A percentile compares a stretch with the other conserved stretches of the same genome.
phyloP scores from a whole-genome alignment of 345 rosid genomes.

The Raphanus sativus region DNA sequence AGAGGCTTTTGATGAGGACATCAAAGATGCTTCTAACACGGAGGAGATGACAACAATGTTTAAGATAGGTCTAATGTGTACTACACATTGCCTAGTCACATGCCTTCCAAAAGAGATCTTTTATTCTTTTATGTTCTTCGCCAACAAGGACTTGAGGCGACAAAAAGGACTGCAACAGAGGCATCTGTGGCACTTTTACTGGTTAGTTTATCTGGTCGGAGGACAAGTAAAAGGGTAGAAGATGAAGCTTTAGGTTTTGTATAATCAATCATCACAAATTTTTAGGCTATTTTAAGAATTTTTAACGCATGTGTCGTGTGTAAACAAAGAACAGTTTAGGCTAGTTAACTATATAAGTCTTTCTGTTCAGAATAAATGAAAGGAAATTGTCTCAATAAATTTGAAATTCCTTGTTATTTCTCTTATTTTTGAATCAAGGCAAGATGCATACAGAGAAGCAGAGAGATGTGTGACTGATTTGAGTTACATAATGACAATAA shows the following conservation, averaged over 20 bases:
- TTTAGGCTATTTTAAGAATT: not conserved
- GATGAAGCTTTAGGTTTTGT: conserved; percentile 38
- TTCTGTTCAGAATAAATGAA: not conserved
- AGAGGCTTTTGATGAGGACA: conserved; percentile 52
- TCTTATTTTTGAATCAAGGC: conserved; percentile 23
- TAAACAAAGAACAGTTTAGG: not conserved
- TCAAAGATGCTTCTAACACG: conserved; percentile 43
- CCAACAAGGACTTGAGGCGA: conserved; percentile 25
- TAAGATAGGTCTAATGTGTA: conserved; percentile 70
- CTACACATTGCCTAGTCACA: conserved; percentile 50
- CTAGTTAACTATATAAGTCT: not conserved
- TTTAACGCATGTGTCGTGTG: not conserved
- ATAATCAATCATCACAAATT: conserved; percentile 11
- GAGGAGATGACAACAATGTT: conserved; percentile 63
- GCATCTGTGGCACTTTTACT: conserved; percentile 31
- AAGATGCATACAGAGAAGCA: not conserved
- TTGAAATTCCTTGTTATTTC: not conserved
- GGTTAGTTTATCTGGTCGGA: conserved; percentile 33
- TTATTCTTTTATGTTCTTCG: conserved; percentile 63
- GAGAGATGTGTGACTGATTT: too few relatives aligned
- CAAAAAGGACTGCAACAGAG: conserved; percentile 15
- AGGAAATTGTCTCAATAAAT: not conserved
- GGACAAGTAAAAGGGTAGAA: conserved; percentile 31
- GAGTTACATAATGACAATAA: too few relatives aligned
- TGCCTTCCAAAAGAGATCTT: conserved; percentile 78